Conservation (phyloP, 768 basidiomycete species). For the Xanthoconium stramineum region DNA sequence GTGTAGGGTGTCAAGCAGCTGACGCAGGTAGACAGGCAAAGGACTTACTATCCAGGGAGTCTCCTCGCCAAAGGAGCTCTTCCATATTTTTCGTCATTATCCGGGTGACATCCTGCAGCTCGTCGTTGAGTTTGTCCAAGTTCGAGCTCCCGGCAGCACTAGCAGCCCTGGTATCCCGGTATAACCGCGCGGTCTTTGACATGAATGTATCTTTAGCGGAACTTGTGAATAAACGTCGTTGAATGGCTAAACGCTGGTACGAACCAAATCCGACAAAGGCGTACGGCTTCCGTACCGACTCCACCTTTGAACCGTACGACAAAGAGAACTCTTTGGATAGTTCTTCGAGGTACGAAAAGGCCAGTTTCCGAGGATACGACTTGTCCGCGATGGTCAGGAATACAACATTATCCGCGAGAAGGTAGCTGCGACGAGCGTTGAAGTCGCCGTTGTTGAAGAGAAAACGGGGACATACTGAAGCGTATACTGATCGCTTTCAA, state of each 20-base stretch:
- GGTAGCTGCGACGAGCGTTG: slow-evolving; percentile 60
- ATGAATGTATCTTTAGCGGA: slow-evolving; percentile 88
- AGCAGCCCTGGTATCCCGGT: slow-evolving; percentile 89
- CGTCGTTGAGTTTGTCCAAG: slow-evolving; percentile 89
- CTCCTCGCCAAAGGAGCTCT: slow-evolving; percentile 96
- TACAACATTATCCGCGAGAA: slow-evolving; percentile 90
- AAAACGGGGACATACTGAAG: slow-evolving; percentile 68
- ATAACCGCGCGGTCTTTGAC: slow-evolving; percentile 94
- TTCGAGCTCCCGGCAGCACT: slow-evolving; percentile 60
- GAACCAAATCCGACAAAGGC: slow-evolving; percentile 97
- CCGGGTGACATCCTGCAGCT: slow-evolving; percentile 94
- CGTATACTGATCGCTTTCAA: slow-evolving; percentile 94
- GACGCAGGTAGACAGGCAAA: not conserved
- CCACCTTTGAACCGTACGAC: slow-evolving; percentile 92
- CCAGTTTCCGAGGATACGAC: slow-evolving; percentile 94
- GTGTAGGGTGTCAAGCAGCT: not conserved
- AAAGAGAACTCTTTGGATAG: slow-evolving; percentile 93
- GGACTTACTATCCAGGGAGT: slow-evolving; percentile 86
- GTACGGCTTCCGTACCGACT: slow-evolving; percentile 92
- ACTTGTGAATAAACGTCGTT: slow-evolving; percentile 2
- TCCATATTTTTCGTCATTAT: slow-evolving; percentile 99
- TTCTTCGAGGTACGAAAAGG: slow-evolving; percentile 97
- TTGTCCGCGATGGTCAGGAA: slow-evolving; percentile 96
- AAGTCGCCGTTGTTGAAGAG: not conserved
- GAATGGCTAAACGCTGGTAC: slow-evolving; percentile 25